Evolutionary conservation across 257 asterid genomes (phyloP).

Genomic region (Thymus quinquecostatus): DNA sequence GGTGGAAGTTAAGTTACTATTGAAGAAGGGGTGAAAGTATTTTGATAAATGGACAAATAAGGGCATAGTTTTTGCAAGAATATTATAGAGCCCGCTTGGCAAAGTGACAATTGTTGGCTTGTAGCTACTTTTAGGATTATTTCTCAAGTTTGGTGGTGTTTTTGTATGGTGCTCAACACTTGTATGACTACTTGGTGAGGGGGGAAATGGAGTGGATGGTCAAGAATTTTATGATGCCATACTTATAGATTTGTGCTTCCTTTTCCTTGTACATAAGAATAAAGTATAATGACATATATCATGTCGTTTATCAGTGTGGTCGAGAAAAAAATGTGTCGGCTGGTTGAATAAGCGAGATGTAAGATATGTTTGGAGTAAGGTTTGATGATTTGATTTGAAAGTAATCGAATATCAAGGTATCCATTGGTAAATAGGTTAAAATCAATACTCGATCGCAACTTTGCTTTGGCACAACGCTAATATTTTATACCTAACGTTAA

Average conservation of each 20-base stretch:
- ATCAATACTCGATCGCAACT: not conserved
- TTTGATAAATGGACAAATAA: slow-evolving; percentile 16
- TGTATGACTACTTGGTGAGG: not conserved
- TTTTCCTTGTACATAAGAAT: not conserved
- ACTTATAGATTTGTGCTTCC: not conserved
- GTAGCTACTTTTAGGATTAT: slow-evolving; percentile 1
- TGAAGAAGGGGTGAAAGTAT: slow-evolving; percentile 11
- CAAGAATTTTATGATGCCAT: not conserved
- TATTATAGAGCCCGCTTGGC: slow-evolving; percentile 23
- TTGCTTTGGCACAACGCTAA: not conserved
- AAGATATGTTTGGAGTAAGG: not conserved
- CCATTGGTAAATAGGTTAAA: too few species aligned
- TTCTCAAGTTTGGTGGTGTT: not conserved
- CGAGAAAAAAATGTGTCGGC: not conserved
- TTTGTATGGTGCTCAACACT: not conserved
- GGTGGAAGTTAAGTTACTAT: slow-evolving; percentile 7
- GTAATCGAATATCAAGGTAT: not conserved
- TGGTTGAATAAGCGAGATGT: not conserved
- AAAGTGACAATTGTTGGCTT: not conserved
- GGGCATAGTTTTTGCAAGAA: slow-evolving; percentile 9
- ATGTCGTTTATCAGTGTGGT: not conserved
- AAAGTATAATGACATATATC: not conserved
- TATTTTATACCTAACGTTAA: not conserved
- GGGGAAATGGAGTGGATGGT: not conserved
- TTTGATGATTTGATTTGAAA: not conserved